These are phyloP conservation scores for Pestalotiopsis sp. DNA, from an alignment of 2,329 filamentous ascomycete genomes.

Conservation along the genomic window DNA sequence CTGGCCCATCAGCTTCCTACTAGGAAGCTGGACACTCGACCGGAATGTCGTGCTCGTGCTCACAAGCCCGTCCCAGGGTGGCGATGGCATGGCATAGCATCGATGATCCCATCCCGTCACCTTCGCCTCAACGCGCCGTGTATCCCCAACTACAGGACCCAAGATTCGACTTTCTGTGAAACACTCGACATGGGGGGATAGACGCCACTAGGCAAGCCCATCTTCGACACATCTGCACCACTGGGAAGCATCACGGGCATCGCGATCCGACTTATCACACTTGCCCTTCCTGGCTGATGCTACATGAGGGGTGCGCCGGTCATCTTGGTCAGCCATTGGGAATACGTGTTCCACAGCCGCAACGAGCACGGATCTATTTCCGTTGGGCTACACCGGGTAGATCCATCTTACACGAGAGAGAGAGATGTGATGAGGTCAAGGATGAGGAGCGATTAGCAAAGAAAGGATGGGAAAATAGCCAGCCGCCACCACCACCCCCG, in stretches of 20 bases:
- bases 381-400: not conserved
- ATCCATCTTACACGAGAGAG: not conserved
- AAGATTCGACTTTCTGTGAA: not conserved
- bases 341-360: not conserved
- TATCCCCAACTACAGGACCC: not conserved
- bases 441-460: not conserved
- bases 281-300: slow-evolving; percentile 11
- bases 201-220: not conserved
- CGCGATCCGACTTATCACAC: slow-evolving; percentile 8
- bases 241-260: not conserved
- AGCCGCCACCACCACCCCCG: not conserved
- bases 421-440: not conserved
- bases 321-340: not conserved
- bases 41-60: slow-evolving; percentile 8
- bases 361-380: not conserved
- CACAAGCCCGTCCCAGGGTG: not conserved
- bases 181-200: not conserved
- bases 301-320: not conserved
- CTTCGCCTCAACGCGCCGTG: not conserved
- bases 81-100: not conserved
- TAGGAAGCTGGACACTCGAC: slow-evolving; percentile 3
- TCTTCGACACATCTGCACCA: not conserved
- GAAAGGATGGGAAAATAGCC: not conserved
- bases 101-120: not conserved
- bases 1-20: not conserved